Base-by-base conservation (phyloP, 1,284 basidiomycete genomes). In the Ustilago sp. region DNA sequence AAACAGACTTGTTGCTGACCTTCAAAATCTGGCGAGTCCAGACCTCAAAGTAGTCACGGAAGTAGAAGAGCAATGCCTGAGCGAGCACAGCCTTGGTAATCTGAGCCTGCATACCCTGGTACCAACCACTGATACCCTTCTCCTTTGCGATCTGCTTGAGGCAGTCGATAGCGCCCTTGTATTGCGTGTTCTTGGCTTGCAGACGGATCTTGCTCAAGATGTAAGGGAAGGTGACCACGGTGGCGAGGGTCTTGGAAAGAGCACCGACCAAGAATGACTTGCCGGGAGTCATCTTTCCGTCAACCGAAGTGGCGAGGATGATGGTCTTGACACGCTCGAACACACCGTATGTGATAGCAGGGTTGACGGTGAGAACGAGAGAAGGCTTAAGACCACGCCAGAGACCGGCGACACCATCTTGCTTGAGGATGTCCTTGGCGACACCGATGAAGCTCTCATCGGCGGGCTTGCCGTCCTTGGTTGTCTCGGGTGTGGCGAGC, bases 121-220 rank as follows among this genome's bases (percentile, higher is more conserved):
- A 99, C 94, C 94, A 97, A n/a, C 97, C 96, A 88, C 1, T 41
- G 45, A 84, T 63, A 39, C 87, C 87, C 77, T 87, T 86, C 79
- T 91, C 90, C 83, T 89, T 88, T 87, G 91, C 91, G 9, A 95
- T 93, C 59, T 91, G 89, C 8, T 86, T 86, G 59, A 99, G 89
- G 54, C 98, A 90, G 66, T 91, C 91, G 45, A 95, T 82, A 1
- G 94, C 94, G 23, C 93, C 92, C 34, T 88, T 88, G 82, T 93
- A 91, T 19, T 84, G 83, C 19, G 81, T 80, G 68, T 80, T 81
- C 68, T 88, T 87, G 28, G 96, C 94, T 88, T 99, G 97, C 35
- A 99, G 92, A 52, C 96, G 91, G 47, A 98, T 94, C 89, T 99
- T 99, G 64, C 96, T 94, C 93, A 96, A 93, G 79, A 95, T 95